These are phyloP conservation scores for Eucalyptus victrix DNA, from an alignment of 345 rosid genomes.

Conservation along the genomic window DNA sequence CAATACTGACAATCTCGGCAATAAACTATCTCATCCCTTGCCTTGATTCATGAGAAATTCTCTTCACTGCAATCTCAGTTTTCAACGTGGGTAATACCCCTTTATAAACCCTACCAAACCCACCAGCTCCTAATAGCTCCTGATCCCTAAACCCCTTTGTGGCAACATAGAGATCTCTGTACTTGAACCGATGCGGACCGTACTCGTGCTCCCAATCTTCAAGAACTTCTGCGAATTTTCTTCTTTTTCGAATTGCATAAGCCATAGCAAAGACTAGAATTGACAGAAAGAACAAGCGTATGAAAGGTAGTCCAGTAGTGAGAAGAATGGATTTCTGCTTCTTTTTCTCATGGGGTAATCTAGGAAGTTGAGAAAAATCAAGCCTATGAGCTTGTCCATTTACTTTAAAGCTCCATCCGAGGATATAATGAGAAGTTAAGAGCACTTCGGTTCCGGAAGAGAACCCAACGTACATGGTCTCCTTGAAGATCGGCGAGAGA, in stretches of 20 bases:
- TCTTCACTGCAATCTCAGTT: background rate
- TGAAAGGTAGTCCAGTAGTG: background rate
- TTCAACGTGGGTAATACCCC: slow-evolving; percentile 22
- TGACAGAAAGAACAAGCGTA: background rate
- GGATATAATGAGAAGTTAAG: background rate
- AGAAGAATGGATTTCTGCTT: background rate
- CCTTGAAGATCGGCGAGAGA: background rate
- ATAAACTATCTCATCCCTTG: background rate
- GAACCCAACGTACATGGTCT: background rate
- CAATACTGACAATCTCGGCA: background rate
- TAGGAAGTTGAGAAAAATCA: background rate
- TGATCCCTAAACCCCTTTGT: background rate
- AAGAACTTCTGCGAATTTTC: background rate
- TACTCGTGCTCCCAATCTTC: background rate
- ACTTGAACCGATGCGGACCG: background rate
- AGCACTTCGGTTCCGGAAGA: background rate
- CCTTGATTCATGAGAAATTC: background rate
- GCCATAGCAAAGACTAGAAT: background rate
- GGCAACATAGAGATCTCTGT: background rate
- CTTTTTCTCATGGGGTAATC: background rate
- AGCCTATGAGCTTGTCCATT: background rate
- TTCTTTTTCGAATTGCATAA: background rate
- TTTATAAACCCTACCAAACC: slow-evolving; percentile 38
- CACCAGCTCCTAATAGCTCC: background rate
- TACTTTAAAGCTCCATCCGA: background rate